Percentiles rank a stretch among this genome's conserved stretches.
These are phyloP conservation scores for Fusarium bactridioides DNA, from an alignment of 2,329 filamentous ascomycete genomes.

Conservation along the genomic window DNA sequence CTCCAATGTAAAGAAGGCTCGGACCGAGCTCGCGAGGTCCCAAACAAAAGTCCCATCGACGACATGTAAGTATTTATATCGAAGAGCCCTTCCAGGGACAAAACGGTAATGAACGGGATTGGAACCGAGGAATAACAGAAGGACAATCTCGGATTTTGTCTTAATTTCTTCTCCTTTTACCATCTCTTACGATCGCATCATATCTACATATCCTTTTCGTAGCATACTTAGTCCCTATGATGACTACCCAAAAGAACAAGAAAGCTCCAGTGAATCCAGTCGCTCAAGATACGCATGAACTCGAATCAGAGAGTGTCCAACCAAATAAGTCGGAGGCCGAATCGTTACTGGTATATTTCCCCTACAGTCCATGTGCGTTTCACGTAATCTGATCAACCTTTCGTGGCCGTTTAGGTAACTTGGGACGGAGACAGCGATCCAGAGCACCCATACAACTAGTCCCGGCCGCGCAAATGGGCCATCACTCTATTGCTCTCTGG, in stretches of 20 bases:
- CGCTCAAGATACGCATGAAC: background rate
- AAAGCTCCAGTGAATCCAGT: background rate
- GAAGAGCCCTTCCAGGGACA: background rate
- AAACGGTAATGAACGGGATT: rapidly evolving
- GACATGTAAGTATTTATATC: background rate
- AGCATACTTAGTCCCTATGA: background rate
- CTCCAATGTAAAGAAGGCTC: background rate
- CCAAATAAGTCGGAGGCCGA: background rate
- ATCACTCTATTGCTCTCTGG: background rate
- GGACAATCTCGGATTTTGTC: background rate
- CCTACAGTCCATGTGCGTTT: background rate
- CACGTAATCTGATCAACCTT: background rate
- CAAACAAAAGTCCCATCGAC: background rate
- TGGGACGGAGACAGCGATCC: background rate
- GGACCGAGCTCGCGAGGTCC: background rate
- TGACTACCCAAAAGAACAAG: background rate
- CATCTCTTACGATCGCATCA: background rate
- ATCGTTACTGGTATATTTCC: background rate
- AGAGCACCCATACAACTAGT: background rate
- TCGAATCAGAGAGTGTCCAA: background rate
- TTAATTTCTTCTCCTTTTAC: background rate
- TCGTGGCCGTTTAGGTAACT: background rate
- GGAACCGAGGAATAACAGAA: rapidly evolving
- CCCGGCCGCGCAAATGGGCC: background rate
- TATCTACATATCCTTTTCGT: rapidly evolving